Evolutionary conservation across 495 filamentous ascomycete species (phyloP).

Genomic region (Xylaria acuta): DNA sequence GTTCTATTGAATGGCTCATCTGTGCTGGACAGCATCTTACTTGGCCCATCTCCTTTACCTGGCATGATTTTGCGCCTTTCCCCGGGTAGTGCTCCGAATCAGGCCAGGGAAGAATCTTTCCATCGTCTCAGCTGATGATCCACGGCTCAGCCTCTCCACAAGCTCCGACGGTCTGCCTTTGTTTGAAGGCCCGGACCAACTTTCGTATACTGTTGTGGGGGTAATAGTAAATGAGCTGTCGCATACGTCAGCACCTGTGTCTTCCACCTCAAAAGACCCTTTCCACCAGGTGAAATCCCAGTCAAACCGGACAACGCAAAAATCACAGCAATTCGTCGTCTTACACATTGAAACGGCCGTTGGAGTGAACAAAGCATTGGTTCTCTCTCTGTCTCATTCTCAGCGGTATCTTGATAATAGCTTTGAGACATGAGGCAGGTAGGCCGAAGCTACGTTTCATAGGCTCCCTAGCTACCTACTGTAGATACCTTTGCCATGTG

Average conservation of each 20-base stretch:
- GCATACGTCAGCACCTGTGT: conserved; percentile 20
- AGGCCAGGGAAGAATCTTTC: background rate
- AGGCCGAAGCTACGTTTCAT: background rate
- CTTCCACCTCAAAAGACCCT: conserved; percentile 10
- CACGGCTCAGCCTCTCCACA: conserved; percentile 18
- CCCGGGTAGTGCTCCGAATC: background rate
- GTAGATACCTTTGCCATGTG: background rate
- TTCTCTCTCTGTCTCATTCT: background rate
- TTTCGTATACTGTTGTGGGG: conserved; percentile 13
- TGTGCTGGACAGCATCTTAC: background rate
- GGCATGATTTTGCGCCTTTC: background rate
- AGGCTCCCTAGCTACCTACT: background rate
- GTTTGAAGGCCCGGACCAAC: background rate
- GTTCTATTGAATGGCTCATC: background rate
- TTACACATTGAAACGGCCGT: background rate
- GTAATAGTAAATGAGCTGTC: conserved; percentile 20
- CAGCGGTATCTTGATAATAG: background rate
- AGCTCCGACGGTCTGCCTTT: background rate
- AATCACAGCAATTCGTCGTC: background rate
- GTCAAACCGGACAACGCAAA: background rate
- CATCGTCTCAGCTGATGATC: conserved; percentile 27
- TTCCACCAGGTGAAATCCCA: background rate
- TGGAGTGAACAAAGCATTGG: background rate
- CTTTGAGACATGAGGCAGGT: background rate
- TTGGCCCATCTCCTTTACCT: conserved; percentile 5